phyloP scores from a whole-genome alignment of 2,329 filamentous ascomycete genomes.

The Cercospora sesami region DNA sequence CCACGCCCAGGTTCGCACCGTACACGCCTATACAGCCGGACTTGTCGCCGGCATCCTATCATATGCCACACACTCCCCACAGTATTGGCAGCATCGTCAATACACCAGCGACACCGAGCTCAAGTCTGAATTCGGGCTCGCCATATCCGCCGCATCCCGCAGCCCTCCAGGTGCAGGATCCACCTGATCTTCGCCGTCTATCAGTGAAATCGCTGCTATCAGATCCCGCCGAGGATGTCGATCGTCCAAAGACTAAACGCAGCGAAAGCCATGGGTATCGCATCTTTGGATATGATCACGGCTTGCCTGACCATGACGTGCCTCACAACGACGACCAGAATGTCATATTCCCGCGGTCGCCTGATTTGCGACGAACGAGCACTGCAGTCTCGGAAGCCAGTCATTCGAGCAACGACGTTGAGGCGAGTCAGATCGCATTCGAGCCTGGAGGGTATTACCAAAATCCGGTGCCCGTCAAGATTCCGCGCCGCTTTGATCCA shows the following conservation, averaged over 20 bases:
- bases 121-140: slow-evolving; percentile 34
- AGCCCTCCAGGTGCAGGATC: slow-evolving; percentile 34
- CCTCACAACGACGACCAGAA: slow-evolving; percentile 69
- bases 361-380: slow-evolving; percentile 36
- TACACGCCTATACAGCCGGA: slow-evolving; percentile 34
- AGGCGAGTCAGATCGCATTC: slow-evolving; percentile 51
- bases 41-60: slow-evolving; percentile 40
- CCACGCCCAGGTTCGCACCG: slow-evolving; percentile 33
- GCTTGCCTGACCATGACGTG: slow-evolving; percentile 67
- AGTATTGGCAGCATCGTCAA: slow-evolving; percentile 44
- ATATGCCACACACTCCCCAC: slow-evolving; percentile 39
- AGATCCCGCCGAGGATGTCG: slow-evolving; percentile 46
- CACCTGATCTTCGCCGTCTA: slow-evolving; percentile 54
- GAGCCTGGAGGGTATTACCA: slow-evolving; percentile 68
- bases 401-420: slow-evolving; percentile 30
- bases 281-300: slow-evolving; percentile 71
- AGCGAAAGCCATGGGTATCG: slow-evolving; percentile 27
- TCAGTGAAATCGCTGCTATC: slow-evolving; percentile 67
- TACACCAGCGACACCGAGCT: slow-evolving; percentile 48
- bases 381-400: slow-evolving; percentile 36
- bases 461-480: slow-evolving; percentile 65
- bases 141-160: slow-evolving; percentile 28
- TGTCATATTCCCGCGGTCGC: slow-evolving; percentile 54
- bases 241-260: slow-evolving; percentile 20
- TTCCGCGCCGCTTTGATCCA: slow-evolving; percentile 58